A percentile compares a stretch with the other conserved stretches of the same genome.
These are phyloP conservation scores for Byssothecium circinans DNA, from an alignment of 2,329 filamentous ascomycete genomes.

Conservation along the genomic window DNA sequence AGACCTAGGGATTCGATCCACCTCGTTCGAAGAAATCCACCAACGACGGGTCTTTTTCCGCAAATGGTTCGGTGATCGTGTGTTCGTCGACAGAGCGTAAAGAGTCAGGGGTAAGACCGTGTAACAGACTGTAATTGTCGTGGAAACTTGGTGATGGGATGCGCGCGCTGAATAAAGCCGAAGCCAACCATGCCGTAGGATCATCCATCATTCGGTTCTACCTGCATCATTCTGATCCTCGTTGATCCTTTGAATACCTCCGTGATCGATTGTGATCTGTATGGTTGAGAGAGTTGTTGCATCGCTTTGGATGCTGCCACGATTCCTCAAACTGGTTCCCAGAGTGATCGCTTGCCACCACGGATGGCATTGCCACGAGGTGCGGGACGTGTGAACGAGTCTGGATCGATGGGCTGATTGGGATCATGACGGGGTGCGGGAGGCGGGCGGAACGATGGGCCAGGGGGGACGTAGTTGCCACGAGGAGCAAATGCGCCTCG, in stretches of 20 bases:
- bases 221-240: neutral
- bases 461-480: conserved; percentile 35
- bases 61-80: no score
- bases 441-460: conserved; percentile 26
- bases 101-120: neutral
- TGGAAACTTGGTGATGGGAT: neutral
- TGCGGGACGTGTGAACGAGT: conserved; percentile 44
- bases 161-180: neutral
- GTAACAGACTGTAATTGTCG: neutral
- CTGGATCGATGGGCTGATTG: conserved; percentile 44
- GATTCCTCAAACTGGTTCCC: conserved; percentile 42
- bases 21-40: no score
- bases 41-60: no score
- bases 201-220: neutral
- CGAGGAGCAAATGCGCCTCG: conserved; percentile 35
- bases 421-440: conserved; percentile 36
- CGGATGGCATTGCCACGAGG: conserved; percentile 32
- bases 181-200: neutral
- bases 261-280: neutral
- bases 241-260: neutral
- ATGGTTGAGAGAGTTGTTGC: neutral
- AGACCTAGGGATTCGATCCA: no score
- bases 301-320: neutral
- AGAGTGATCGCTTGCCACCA: conserved; percentile 41
- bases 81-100: neutral